A percentile compares a stretch with the other conserved stretches of the same genome.
phyloP scores from a whole-genome alignment of 1,139 yeast genomes.

The Zygoascus meyerae region DNA sequence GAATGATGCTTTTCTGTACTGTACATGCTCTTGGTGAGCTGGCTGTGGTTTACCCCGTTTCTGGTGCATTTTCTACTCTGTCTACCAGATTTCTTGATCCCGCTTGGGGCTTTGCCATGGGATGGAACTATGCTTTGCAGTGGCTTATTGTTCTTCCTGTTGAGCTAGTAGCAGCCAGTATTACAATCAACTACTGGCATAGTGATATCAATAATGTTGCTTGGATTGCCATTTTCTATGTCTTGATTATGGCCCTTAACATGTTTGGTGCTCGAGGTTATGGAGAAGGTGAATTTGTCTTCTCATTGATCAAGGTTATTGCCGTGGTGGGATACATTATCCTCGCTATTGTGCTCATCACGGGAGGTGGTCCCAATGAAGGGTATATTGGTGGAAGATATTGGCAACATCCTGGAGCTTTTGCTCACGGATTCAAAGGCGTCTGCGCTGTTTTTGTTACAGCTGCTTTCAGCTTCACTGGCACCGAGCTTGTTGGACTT shows the following conservation, averaged over 20 bases:
- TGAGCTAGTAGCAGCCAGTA: slow-evolving; percentile 70
- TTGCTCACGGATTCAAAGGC: slow-evolving; percentile 66
- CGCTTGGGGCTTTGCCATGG: slow-evolving; percentile 70
- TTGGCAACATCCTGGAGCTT: slow-evolving; percentile 64
- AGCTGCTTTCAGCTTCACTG: slow-evolving; percentile 84
- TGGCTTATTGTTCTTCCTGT: slow-evolving; percentile 72
- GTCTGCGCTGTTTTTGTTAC: slow-evolving; percentile 71
- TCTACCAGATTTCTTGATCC: slow-evolving; percentile 55
- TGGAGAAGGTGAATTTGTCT: slow-evolving; percentile 67
- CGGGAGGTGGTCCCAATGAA: slow-evolving; percentile 60
- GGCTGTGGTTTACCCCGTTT: slow-evolving; percentile 55
- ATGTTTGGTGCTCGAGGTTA: slow-evolving; percentile 67
- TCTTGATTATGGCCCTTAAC: slow-evolving; percentile 50
- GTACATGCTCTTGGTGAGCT: slow-evolving; percentile 58
- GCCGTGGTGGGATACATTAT: slow-evolving; percentile 62
- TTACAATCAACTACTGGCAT: slow-evolving; percentile 63
- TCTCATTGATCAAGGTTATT: slow-evolving; percentile 52
- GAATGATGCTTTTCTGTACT: slow-evolving; percentile 45
- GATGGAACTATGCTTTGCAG: slow-evolving; percentile 74
- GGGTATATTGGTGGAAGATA: slow-evolving; percentile 54
- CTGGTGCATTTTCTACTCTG: slow-evolving; percentile 56
- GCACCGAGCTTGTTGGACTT: slow-evolving; percentile 72
- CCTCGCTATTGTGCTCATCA: slow-evolving; percentile 49
- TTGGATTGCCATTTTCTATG: slow-evolving; percentile 59
- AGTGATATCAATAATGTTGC: slow-evolving; percentile 53